These are phyloP conservation scores for Laburnicola sp. DNA, from an alignment of 2,329 filamentous ascomycete species.

Conservation along the genomic window DNA sequence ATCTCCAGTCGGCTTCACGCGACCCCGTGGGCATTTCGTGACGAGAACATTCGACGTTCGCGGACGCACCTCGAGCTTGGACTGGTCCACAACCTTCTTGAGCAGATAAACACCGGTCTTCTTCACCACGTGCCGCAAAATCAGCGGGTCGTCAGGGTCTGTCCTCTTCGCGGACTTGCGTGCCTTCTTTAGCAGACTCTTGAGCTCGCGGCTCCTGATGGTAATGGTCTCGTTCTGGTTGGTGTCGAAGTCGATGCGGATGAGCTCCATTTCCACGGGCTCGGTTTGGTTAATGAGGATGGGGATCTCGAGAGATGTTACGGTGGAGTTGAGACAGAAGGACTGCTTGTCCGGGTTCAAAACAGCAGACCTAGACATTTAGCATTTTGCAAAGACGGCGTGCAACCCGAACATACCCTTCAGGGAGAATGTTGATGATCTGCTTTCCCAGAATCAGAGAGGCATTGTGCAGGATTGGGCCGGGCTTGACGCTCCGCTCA, in stretches of 20 bases:
- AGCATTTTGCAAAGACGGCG: slow-evolving; percentile 12
- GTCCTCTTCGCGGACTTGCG: slow-evolving; percentile 59
- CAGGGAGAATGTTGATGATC: slow-evolving; percentile 95
- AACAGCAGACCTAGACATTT: slow-evolving; percentile 68
- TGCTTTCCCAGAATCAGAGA: slow-evolving; percentile 95
- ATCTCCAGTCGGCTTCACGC: slow-evolving; percentile 65
- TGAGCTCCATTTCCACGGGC: slow-evolving; percentile 84
- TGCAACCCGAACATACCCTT: slow-evolving; percentile 63
- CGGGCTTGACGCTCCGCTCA: slow-evolving; percentile 88
- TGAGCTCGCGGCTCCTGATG: slow-evolving; percentile 73
- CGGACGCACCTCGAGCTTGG: slow-evolving; percentile 88
- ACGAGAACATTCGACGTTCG: slow-evolving; percentile 77
- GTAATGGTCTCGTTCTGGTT: slow-evolving; percentile 78
- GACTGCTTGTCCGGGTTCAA: slow-evolving; percentile 80
- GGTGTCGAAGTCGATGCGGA: slow-evolving; percentile 82
- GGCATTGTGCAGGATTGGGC: slow-evolving; percentile 84
- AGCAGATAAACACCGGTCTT: slow-evolving; percentile 87
- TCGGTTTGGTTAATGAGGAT: slow-evolving; percentile 93
- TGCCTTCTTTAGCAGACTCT: slow-evolving; percentile 71
- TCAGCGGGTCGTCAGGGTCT: slow-evolving; percentile 60
- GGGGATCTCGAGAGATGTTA: slow-evolving; percentile 68
- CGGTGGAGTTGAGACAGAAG: slow-evolving; percentile 75
- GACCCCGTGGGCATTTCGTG: slow-evolving; percentile 80
- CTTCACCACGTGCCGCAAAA: slow-evolving; percentile 74
- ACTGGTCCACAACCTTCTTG: slow-evolving; percentile 84